These are phyloP conservation scores for Pythium grandisporangium DNA, from an alignment of 352 stramenopile genomes.

Conservation along the genomic window DNA sequence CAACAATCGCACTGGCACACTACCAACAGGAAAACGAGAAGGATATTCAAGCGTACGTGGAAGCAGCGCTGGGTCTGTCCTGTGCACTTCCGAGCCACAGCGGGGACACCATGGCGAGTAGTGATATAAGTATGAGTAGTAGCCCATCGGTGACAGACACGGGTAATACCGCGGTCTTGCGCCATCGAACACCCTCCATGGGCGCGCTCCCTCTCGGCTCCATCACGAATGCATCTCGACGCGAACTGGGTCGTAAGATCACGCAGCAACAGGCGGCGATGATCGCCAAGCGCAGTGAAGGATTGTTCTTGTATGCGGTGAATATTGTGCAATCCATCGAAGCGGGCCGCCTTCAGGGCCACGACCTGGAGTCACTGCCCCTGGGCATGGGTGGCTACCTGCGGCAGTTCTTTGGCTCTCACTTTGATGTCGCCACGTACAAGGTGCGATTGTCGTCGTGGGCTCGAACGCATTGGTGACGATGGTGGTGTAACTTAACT, in stretches of 20 bases:
- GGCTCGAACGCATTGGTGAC: too few species aligned
- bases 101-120: too few species aligned
- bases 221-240: too few species aligned
- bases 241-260: conserved; percentile 2
- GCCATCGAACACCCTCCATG: conserved; percentile 11
- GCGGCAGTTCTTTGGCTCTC: conserved; percentile 58
- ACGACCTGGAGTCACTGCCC: conserved; percentile 45
- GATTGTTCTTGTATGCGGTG: conserved; percentile 64
- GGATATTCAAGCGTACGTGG: conserved; percentile 28
- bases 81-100: too few species aligned
- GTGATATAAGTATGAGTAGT: too few species aligned
- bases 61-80: conserved; percentile 13
- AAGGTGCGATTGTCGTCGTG: too few species aligned
- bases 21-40: conserved; percentile 33
- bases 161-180: background rate
- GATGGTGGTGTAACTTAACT: too few species aligned
- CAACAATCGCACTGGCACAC: conserved; percentile 33
- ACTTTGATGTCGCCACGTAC: conserved; percentile 48
- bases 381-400: conserved; percentile 60
- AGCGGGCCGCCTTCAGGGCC: conserved; percentile 31
- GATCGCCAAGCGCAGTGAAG: conserved; percentile 47
- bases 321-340: conserved; percentile 63
- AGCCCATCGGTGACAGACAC: background rate
- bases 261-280: conserved; percentile 27
- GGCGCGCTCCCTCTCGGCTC: background rate